Percentiles rank a stretch among this genome's conserved stretches.
phyloP scores from a whole-genome alignment of 208 protist species.

The Endotrypanum monterogeii region DNA sequence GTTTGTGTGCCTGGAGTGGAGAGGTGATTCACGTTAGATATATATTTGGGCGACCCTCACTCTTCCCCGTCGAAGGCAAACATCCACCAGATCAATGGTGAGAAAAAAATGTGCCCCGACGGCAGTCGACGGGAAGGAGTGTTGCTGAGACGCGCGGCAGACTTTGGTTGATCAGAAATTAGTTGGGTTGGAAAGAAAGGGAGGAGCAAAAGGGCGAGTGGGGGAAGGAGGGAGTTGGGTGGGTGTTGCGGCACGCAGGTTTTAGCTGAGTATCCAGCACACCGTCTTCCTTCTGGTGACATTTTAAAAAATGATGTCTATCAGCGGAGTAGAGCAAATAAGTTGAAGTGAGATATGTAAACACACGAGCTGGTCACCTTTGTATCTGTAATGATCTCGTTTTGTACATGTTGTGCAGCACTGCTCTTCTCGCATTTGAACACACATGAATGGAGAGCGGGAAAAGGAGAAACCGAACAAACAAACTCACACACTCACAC shows the following conservation, averaged over 20 bases:
- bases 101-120: background rate
- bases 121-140: background rate
- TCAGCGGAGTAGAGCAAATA: background rate
- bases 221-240: background rate
- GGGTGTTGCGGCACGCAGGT: background rate
- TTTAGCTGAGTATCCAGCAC: too few relatives aligned
- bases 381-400: too few relatives aligned
- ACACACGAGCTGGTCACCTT: too few relatives aligned
- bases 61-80: background rate
- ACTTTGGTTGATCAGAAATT: background rate
- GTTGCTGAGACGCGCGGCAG: background rate
- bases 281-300: too few relatives aligned
- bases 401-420: background rate
- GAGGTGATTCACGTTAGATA: background rate
- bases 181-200: background rate
- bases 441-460: background rate
- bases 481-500: background rate
- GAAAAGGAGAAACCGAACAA: background rate
- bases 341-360: too few relatives aligned
- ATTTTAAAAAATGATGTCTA: too few relatives aligned
- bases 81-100: background rate
- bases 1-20: too few relatives aligned
- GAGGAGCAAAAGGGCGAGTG: background rate
- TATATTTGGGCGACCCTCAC: background rate
- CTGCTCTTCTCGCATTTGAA: background rate